These are phyloP conservation scores for Penicillium steckii DNA, from an alignment of 495 filamentous ascomycete species.

Conservation along the genomic window DNA sequence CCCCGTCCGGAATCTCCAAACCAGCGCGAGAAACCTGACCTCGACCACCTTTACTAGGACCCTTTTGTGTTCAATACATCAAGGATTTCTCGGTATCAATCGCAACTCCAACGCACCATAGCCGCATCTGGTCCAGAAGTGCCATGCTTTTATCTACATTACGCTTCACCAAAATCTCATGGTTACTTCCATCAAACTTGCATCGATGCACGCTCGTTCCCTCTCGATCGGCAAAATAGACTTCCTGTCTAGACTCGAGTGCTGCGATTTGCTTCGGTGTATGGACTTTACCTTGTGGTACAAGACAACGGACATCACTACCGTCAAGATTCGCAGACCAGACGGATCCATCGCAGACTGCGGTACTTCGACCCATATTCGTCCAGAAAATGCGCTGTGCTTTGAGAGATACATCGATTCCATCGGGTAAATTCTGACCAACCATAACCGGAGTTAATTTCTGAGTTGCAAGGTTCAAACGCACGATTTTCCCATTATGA, in stretches of 20 bases:
- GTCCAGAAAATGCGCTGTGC: slow-evolving; percentile 51
- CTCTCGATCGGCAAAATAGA: slow-evolving; percentile 58
- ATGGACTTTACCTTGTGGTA: slow-evolving; percentile 39
- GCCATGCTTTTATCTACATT: slow-evolving; percentile 19
- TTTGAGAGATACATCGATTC: slow-evolving; percentile 38
- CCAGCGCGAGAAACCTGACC: slow-evolving; percentile 48
- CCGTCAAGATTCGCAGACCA: slow-evolving; percentile 47
- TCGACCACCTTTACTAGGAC: slow-evolving; percentile 41
- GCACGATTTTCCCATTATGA: slow-evolving; percentile 23
- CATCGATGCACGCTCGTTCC: slow-evolving; percentile 48
- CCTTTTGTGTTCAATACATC: slow-evolving; percentile 62
- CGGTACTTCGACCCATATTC: slow-evolving; percentile 45
- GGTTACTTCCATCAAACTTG: slow-evolving; percentile 43
- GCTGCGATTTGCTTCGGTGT: slow-evolving; percentile 55
- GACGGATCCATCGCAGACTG: slow-evolving; percentile 42
- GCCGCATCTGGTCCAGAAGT: slow-evolving; percentile 27
- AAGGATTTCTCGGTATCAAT: slow-evolving; percentile 34
- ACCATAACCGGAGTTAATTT: slow-evolving; percentile 25
- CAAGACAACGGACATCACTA: slow-evolving; percentile 32
- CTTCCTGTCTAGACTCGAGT: slow-evolving; percentile 22
- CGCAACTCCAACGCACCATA: slow-evolving; percentile 55
- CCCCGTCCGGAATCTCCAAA: slow-evolving; percentile 33
- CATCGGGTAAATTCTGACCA: slow-evolving; percentile 45
- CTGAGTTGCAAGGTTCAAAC: slow-evolving; percentile 18
- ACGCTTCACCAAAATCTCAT: slow-evolving; percentile 38